phyloP scores from a whole-genome alignment of 257 asterid species.

The Catharanthus roseus region DNA sequence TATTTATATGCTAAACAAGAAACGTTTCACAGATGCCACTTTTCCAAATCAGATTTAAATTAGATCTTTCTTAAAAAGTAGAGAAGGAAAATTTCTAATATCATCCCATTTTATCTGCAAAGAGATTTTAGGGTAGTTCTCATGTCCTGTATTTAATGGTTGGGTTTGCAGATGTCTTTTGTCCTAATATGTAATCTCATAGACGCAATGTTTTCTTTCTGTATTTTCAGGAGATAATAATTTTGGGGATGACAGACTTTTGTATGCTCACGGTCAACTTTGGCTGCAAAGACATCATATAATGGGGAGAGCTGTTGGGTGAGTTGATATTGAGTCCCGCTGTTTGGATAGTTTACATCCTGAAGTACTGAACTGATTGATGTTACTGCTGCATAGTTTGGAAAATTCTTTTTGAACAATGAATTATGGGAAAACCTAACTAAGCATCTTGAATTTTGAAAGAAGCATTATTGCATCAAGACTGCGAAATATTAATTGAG shows the following conservation, averaged over 20 bases:
- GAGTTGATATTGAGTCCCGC: slow-evolving; percentile 29
- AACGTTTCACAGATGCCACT: not conserved
- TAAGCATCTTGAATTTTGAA: not conserved
- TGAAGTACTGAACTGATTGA: not conserved
- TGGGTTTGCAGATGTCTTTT: not conserved
- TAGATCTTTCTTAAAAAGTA: not conserved
- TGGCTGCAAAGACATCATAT: slow-evolving; percentile 93
- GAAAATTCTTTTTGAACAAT: not conserved
- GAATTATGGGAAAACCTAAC: not conserved
- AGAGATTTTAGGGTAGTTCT: not conserved
- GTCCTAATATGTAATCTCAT: not conserved
- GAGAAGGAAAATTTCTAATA: not conserved
- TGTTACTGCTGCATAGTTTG: not conserved
- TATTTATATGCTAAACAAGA: not conserved
- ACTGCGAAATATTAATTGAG: not conserved
- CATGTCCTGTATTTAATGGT: not conserved
- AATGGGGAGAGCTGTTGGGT: slow-evolving; percentile 99
- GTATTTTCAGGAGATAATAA: slow-evolving; percentile 77
- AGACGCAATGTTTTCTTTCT: slow-evolving; percentile 14
- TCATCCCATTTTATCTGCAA: not conserved
- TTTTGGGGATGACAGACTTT: slow-evolving; percentile 90
- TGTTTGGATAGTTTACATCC: not conserved
- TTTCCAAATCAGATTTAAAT: not conserved
- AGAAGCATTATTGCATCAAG: not conserved
- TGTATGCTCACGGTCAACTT: slow-evolving; percentile 93